phyloP scores from a whole-genome alignment of 2,329 filamentous ascomycete species.

The Fusarium bactridioides region DNA sequence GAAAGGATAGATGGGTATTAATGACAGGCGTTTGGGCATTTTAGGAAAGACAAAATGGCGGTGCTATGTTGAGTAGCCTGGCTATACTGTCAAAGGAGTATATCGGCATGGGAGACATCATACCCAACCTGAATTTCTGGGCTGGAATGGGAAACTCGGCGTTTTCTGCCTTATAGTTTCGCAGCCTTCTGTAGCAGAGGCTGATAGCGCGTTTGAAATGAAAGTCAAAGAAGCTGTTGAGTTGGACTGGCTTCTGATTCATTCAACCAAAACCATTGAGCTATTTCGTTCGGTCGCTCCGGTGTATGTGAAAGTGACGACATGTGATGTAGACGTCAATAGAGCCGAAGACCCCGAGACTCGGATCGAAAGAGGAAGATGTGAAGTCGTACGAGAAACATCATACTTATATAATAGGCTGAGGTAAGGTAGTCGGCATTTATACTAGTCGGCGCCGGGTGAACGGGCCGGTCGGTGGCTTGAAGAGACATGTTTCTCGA shows the following conservation, averaged over 20 bases:
- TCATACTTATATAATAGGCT: neutral
- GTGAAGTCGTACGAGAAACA: slow-evolving; percentile 29
- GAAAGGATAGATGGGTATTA: slow-evolving; percentile 12
- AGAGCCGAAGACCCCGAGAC: neutral
- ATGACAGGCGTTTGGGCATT: slow-evolving; percentile 37
- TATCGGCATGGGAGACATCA: slow-evolving; percentile 21
- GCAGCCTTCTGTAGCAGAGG: neutral
- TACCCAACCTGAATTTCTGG: slow-evolving; percentile 25
- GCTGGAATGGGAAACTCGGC: slow-evolving; percentile 23
- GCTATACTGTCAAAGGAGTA: slow-evolving; percentile 30
- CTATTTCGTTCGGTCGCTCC: neutral
- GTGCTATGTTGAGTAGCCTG: slow-evolving; percentile 19
- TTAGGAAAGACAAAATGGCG: slow-evolving; percentile 10
- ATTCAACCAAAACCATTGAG: neutral
- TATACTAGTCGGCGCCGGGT: slow-evolving; percentile 8
- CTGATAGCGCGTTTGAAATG: slow-evolving; percentile 1
- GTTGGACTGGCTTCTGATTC: slow-evolving; percentile 17
- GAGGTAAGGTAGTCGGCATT: neutral
- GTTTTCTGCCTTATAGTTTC: slow-evolving; percentile 26
- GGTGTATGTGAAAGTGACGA: neutral
- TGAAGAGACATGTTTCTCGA: neutral
- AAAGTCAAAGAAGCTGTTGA: slow-evolving; percentile 17
- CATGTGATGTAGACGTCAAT: neutral
- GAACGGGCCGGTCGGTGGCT: slow-evolving; percentile 8
- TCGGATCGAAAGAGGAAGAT: slow-evolving; percentile 20